phyloP scores from a whole-genome alignment of 139 green algal genomes.

The Chlorella ohadii region DNA sequence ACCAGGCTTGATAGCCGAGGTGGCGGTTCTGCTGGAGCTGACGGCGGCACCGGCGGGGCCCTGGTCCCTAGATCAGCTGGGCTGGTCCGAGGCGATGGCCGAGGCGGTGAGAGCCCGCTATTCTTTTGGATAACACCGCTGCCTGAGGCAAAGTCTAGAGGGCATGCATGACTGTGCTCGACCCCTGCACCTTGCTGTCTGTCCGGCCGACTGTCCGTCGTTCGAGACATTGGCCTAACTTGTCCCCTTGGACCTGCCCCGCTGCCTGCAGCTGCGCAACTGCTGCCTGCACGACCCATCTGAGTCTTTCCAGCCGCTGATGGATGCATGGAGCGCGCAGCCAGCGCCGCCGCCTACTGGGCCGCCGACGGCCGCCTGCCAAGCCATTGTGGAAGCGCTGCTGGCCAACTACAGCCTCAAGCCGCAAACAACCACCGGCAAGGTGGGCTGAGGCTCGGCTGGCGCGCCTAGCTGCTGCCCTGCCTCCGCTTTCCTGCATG shows the following conservation, averaged over 20 bases:
- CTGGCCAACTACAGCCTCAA: constrained; percentile 1
- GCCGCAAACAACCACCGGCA: background rate
- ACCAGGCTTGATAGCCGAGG: constrained; percentile 2
- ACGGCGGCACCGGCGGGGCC: background rate
- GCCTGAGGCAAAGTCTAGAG: no score
- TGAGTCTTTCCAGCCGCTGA: background rate
- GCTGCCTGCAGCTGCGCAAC: background rate
- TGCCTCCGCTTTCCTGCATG: no score
- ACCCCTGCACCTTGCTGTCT: no score
- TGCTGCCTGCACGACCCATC: no score
- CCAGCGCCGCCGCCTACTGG: no score
- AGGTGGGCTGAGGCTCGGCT: background rate
- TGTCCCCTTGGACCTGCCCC: no score
- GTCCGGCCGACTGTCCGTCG: no score
- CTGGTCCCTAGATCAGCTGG: constrained; percentile 21
- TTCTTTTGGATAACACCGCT: no score
- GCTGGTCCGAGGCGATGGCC: constrained; percentile 11
- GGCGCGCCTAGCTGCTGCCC: background rate
- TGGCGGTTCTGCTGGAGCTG: background rate
- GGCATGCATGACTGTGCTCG: no score
- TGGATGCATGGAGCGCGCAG: background rate
- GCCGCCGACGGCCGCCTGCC: constrained; percentile 8
- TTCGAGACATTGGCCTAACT: no score
- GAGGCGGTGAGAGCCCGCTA: constrained; percentile 14
- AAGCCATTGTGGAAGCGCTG: constrained; percentile 5